A percentile compares a stretch with the other conserved stretches of the same genome.
These are phyloP conservation scores for Graphiopsis chlorocephala DNA, from an alignment of 2,329 filamentous ascomycete species.

Conservation along the genomic window DNA sequence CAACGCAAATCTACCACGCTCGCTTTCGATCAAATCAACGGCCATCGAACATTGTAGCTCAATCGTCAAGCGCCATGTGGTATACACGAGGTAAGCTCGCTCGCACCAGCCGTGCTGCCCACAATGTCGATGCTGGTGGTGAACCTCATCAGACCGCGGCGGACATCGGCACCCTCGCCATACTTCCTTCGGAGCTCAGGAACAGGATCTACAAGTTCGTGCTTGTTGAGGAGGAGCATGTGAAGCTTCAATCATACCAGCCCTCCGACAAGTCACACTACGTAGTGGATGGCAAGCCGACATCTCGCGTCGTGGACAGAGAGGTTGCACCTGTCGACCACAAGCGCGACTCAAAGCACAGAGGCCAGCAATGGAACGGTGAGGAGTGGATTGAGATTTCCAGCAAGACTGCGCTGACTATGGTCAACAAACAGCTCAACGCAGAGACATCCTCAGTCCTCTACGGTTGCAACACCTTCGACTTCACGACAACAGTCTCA, in stretches of 20 bases:
- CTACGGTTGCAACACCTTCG: not conserved
- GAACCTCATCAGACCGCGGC: not conserved
- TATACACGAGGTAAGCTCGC: not conserved
- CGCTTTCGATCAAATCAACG: not conserved
- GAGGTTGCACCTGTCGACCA: not conserved
- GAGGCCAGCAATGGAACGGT: not conserved
- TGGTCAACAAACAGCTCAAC: not conserved
- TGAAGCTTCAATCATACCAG: not conserved
- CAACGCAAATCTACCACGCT: not conserved
- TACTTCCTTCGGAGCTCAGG: not conserved
- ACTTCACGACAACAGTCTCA: not conserved
- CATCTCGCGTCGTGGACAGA: not conserved
- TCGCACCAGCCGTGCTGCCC: too few relatives aligned
- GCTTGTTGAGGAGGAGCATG: not conserved
- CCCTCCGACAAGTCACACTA: not conserved
- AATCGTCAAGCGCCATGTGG: not conserved
- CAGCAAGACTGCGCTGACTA: not conserved
- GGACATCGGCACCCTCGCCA: not conserved
- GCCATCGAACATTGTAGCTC: not conserved
- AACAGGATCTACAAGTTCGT: slow-evolving; percentile 10
- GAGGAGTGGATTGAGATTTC: not conserved
- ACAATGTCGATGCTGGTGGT: too few relatives aligned
- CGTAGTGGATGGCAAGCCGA: not conserved
- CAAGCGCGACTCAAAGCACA: not conserved
- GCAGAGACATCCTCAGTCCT: not conserved